Percentiles rank a stretch among this genome's conserved stretches.
These are phyloP conservation scores for Lyophyllum decastes DNA, from an alignment of 768 basidiomycete species.

Conservation along the genomic window DNA sequence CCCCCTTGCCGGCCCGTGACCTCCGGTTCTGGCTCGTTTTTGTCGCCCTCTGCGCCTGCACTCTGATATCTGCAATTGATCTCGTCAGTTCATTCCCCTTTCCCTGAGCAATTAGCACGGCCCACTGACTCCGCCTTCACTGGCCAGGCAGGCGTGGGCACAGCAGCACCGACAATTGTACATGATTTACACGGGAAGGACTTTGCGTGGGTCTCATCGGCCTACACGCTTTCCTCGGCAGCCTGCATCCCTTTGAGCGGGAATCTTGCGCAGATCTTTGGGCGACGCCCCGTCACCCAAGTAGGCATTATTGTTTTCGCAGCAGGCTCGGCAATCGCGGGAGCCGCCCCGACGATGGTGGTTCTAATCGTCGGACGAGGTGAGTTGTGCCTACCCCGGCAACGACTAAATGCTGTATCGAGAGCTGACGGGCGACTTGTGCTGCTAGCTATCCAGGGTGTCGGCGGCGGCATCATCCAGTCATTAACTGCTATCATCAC, in stretches of 20 bases:
- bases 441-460: conserved; percentile 37
- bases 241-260: conserved; percentile 33
- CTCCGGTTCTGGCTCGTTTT: conserved; percentile 14
- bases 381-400: neutral
- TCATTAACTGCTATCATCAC: conserved; percentile 39
- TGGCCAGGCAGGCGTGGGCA: conserved; percentile 23
- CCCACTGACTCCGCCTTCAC: neutral
- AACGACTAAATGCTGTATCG: neutral
- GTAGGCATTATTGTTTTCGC: conserved; percentile 8
- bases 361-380: conserved; percentile 38
- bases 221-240: conserved; percentile 27
- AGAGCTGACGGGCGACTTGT: neutral
- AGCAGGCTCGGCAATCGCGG: conserved; percentile 5
- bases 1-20: neutral
- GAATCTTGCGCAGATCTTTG: conserved; percentile 28
- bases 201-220: conserved; percentile 27
- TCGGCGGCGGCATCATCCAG: conserved; percentile 39
- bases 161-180: conserved; percentile 31
- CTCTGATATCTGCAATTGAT: conserved; percentile 8
- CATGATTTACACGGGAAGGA: conserved; percentile 24
- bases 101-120: neutral
- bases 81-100: neutral
- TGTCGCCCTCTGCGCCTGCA: conserved; percentile 6
- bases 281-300: conserved; percentile 4
- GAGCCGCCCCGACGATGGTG: conserved; percentile 5